These are phyloP conservation scores for Ophiostoma himal-ulmi DNA, from an alignment of 2,329 filamentous ascomycete species.

Conservation along the genomic window DNA sequence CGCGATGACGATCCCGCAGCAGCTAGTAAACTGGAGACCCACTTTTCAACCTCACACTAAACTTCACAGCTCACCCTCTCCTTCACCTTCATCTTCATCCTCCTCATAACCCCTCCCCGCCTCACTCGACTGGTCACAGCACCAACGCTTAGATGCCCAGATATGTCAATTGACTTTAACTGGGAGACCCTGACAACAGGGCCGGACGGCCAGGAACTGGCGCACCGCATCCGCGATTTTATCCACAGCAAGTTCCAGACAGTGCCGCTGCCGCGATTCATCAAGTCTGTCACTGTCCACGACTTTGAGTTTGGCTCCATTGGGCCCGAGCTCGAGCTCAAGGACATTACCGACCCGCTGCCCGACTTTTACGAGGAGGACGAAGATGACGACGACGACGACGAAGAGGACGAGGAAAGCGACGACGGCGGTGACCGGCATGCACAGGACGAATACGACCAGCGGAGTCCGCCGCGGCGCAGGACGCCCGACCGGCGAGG, in stretches of 20 bases:
- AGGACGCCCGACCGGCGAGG: slow-evolving; percentile 23
- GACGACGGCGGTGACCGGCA: slow-evolving; percentile 30
- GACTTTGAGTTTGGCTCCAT: slow-evolving; percentile 87
- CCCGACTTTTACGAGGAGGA: slow-evolving; percentile 92
- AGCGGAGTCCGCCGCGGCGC: slow-evolving; percentile 29
- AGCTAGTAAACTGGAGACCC: background rate
- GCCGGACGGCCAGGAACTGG: slow-evolving; percentile 76
- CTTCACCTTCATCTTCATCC: background rate
- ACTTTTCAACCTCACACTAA: background rate
- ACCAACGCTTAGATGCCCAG: too few species aligned
- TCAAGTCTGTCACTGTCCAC: slow-evolving; percentile 91
- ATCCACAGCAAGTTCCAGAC: slow-evolving; percentile 95
- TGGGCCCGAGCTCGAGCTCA: slow-evolving; percentile 80
- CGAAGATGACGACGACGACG: slow-evolving; percentile 40
- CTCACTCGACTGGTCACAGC: too few species aligned
- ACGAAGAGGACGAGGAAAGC: slow-evolving; percentile 32
- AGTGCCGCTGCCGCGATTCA: slow-evolving; percentile 86
- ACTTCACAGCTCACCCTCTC: background rate
- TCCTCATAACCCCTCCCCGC: background rate
- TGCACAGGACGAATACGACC: slow-evolving; percentile 28
- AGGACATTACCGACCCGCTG: slow-evolving; percentile 92
- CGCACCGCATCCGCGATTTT: slow-evolving; percentile 82
- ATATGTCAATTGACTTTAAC: slow-evolving; percentile 95
- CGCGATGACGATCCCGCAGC: background rate
- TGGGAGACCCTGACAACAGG: slow-evolving; percentile 91